Evolutionary conservation across 305 asterid genomes (phyloP), one percentile per base, ranked within the genome.

Genomic region (Fraxinus platypoda): DNA sequence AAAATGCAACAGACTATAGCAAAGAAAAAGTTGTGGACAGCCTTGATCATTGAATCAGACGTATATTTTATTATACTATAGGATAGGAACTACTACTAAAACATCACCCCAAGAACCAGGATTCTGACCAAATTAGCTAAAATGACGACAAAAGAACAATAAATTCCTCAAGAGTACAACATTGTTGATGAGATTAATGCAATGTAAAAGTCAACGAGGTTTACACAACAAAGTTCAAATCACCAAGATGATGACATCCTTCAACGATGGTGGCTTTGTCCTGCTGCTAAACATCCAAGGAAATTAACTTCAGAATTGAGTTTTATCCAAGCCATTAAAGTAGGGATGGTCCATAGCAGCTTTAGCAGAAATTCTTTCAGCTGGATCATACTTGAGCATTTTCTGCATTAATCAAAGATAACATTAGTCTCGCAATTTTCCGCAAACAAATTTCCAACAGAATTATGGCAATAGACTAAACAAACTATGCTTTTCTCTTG

Each of bases 321-420:
- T 91, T 83, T 92, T 94, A 83, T 95, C 99, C 92, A 95, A 88
- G 89, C 91, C 86, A 81, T 95, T 93, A 37, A 95, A 95, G 91
- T 90, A 95, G 8, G 97, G 97, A 84, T 95, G 99, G 38, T 94
- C 99, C 70, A 95, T 81, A 43, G 99, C 98, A 83, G 93, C 94
- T 87, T 94, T 95, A 0, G 99, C 99, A 1, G 98, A 95, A 83
- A 95, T 94, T 79, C 98, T 90, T 23, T 95, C 97, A 11, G 95
- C 93, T 3, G 99, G 97, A 84, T 95, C 91, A 84, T 90, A 95
- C 68, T 86, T 90, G 30, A 95, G 97, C 99, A 95, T 94, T 77
- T 86, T 87, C 97, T 94, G 93, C 91, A 88, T 72, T 81, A 88
- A 62, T 79, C 28, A 75, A 79, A 80, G 5, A 34, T 17, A 83